phyloP scores from a whole-genome alignment of 1,139 yeast species.

The Hyphopichia wangnamkhiaoensis region DNA sequence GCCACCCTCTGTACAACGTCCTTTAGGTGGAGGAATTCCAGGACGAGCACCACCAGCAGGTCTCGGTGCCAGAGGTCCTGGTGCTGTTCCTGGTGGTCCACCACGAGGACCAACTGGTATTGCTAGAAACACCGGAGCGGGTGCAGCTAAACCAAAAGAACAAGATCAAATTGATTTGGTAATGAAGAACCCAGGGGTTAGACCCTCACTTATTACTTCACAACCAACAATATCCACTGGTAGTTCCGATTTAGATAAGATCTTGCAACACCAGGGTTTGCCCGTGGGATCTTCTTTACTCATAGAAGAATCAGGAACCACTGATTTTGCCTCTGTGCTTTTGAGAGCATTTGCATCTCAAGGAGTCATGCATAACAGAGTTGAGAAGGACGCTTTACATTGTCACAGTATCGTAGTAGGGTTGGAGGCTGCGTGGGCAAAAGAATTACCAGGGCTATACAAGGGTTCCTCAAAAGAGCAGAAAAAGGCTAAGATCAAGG shows the following conservation, averaged over 20 bases:
- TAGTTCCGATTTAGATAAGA: conserved; percentile 67
- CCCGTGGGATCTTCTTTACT: conserved; percentile 75
- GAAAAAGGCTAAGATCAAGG: conserved; percentile 57
- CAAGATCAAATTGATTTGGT: conserved; percentile 11
- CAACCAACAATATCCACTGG: conserved; percentile 81
- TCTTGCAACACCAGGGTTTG: conserved; percentile 79
- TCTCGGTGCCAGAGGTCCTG: conserved; percentile 3
- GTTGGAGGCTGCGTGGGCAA: conserved; percentile 59
- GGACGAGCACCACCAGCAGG: conserved; percentile 13
- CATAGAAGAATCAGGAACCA: conserved; percentile 82
- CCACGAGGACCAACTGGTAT: background rate
- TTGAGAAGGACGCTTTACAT: conserved; percentile 30
- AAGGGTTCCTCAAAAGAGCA: conserved; percentile 70
- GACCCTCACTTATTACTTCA: conserved; percentile 78
- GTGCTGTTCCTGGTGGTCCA: conserved; percentile 3
- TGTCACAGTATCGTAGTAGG: conserved; percentile 75
- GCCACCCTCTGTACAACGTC: conserved; percentile 4
- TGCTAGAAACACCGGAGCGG: background rate
- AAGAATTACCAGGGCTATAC: conserved; percentile 78
- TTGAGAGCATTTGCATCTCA: conserved; percentile 75
- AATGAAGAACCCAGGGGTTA: conserved; percentile 55
- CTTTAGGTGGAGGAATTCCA: conserved; percentile 13
- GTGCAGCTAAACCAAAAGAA: conserved; percentile 8
- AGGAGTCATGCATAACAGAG: conserved; percentile 71
- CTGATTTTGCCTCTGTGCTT: conserved; percentile 82